These are phyloP conservation scores for Scleroderma citrinum DNA, from an alignment of 768 basidiomycete species.

Conservation along the genomic window DNA sequence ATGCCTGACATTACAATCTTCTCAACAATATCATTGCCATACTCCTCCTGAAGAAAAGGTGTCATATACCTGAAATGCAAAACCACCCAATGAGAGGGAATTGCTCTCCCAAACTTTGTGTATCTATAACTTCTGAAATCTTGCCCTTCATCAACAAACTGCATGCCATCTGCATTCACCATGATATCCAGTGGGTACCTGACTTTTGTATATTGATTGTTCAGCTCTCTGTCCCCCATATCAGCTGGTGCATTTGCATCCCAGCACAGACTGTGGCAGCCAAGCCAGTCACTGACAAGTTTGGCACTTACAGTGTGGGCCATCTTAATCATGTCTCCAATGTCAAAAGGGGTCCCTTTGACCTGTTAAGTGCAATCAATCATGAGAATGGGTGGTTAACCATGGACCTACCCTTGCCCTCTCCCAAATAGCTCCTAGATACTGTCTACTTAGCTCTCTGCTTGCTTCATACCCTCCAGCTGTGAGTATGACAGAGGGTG, in stretches of 20 bases:
- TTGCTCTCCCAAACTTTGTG: slow-evolving; percentile 58
- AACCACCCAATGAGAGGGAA: slow-evolving; percentile 53
- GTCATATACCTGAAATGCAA: slow-evolving; percentile 57
- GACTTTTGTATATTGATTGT: slow-evolving; percentile 70
- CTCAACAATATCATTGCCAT: slow-evolving; percentile 54
- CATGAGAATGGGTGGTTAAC: not conserved
- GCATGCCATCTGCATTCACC: slow-evolving; percentile 50
- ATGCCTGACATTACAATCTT: slow-evolving; percentile 44
- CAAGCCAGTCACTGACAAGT: slow-evolving; percentile 58
- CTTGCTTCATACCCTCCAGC: slow-evolving; percentile 65
- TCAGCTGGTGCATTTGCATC: slow-evolving; percentile 52
- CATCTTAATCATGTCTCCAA: slow-evolving; percentile 57
- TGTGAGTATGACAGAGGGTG: slow-evolving; percentile 51
- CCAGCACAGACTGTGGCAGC: slow-evolving; percentile 73
- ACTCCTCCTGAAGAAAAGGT: slow-evolving; percentile 54
- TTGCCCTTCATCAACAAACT: slow-evolving; percentile 69
- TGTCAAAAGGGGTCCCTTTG: slow-evolving; percentile 66
- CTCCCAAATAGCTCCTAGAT: slow-evolving; percentile 57
- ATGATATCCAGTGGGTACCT: slow-evolving; percentile 69
- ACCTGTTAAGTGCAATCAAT: slow-evolving; percentile 34
- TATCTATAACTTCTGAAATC: slow-evolving; percentile 73
- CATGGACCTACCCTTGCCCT: slow-evolving; percentile 43
- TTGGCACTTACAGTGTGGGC: slow-evolving; percentile 47
- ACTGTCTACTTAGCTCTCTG: slow-evolving; percentile 40
- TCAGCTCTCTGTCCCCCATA: slow-evolving; percentile 49